Conservation (phyloP, 768 basidiomycete genomes). For the Lyophyllum atratum region DNA sequence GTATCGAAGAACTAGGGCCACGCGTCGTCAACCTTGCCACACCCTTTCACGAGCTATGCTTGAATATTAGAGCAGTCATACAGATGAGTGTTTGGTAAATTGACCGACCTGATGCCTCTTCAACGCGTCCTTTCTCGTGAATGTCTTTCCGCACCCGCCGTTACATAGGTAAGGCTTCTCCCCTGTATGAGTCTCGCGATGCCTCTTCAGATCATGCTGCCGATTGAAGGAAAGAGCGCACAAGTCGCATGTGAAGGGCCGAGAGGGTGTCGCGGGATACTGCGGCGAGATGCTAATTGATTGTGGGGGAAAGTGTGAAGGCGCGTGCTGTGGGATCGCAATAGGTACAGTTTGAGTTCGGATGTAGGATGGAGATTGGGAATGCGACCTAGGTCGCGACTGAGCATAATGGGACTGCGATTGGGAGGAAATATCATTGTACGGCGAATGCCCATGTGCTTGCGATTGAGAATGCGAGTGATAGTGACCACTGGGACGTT, state of each 20-base stretch:
- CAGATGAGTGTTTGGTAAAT: not conserved
- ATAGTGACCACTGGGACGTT: slow-evolving; percentile 26
- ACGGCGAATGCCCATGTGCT: slow-evolving; percentile 37
- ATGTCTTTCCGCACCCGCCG: slow-evolving; percentile 84
- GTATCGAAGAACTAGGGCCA: slow-evolving; percentile 30
- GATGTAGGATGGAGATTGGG: slow-evolving; percentile 33
- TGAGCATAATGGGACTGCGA: slow-evolving; percentile 30
- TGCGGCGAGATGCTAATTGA: slow-evolving; percentile 41
- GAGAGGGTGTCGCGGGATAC: slow-evolving; percentile 58
- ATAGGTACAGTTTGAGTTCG: slow-evolving; percentile 14
- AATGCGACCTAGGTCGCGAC: slow-evolving; percentile 42
- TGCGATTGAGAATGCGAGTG: slow-evolving; percentile 37
- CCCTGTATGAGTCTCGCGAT: slow-evolving; percentile 82
- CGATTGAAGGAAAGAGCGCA: slow-evolving; percentile 85
- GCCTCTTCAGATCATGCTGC: slow-evolving; percentile 83
- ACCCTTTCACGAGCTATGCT: slow-evolving; percentile 72
- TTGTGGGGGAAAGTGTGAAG: slow-evolving; percentile 26
- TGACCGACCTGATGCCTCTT: slow-evolving; percentile 78
- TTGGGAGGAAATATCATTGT: slow-evolving; percentile 26
- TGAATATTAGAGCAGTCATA: slow-evolving; percentile 13
- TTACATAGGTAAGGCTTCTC: slow-evolving; percentile 86
- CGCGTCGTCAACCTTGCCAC: slow-evolving; percentile 68
- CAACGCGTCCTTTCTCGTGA: slow-evolving; percentile 83
- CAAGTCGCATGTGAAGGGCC: slow-evolving; percentile 69
- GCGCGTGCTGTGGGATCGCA: slow-evolving; percentile 19